Conservation (phyloP, 2,329 filamentous ascomycete genomes). For the Sclerotiophoma versabilis region DNA sequence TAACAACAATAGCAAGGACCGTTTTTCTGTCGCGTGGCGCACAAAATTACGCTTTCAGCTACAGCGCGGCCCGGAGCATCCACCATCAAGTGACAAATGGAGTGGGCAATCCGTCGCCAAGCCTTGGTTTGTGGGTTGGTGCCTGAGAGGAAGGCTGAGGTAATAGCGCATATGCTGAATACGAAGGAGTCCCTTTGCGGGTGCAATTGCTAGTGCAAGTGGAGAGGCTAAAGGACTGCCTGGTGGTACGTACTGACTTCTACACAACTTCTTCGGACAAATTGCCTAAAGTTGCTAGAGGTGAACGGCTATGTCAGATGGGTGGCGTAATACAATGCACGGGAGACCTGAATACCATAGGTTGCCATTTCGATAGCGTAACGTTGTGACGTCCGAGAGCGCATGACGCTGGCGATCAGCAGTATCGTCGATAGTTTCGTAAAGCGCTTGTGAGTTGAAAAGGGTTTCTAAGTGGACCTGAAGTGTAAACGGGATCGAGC, state of each 20-base stretch:
- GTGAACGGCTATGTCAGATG: background rate
- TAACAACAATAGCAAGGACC: background rate
- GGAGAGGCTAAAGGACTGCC: conserved; percentile 2
- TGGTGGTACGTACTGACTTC: background rate
- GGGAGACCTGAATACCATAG: background rate
- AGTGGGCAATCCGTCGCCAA: conserved; percentile 5
- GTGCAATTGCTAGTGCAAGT: conserved; percentile 4
- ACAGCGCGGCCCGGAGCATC: conserved; percentile 29
- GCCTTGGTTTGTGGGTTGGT: background rate
- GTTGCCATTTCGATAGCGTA: background rate
- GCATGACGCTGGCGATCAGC: conserved; percentile 8
- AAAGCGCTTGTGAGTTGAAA: background rate
- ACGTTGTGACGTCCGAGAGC: conserved; percentile 11
- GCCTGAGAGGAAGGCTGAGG: conserved; percentile 11
- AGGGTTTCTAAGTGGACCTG: conserved; percentile 4
- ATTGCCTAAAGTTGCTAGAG: background rate
- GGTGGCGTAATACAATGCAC: conserved; percentile 7
- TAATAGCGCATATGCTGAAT: conserved; percentile 1
- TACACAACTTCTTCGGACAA: background rate
- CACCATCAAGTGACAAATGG: conserved; percentile 15
- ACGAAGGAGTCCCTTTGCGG: conserved; percentile 1
- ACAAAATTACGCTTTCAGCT: conserved; percentile 21
- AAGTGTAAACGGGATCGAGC: background rate
- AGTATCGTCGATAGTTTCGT: background rate
- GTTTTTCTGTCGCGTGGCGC: conserved; percentile 15